Base-by-base conservation (phyloP, 495 filamentous ascomycete genomes). In the Acidomyces sp. region DNA sequence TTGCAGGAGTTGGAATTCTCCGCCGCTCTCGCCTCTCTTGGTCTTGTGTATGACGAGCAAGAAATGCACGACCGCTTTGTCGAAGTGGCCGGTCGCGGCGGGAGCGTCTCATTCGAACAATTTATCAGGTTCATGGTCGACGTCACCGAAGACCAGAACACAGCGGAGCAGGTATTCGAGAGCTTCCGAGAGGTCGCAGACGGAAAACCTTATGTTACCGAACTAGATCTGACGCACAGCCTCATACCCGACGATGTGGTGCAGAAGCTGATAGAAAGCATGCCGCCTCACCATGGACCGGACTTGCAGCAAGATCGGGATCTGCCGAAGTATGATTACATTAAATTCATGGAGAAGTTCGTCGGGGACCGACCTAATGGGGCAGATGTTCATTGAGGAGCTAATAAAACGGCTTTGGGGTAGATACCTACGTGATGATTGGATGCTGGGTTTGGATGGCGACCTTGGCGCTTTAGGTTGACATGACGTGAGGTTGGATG, bases 51-150 rank as follows among this genome's bases (percentile, higher is more conserved):
- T 51, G 85, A 88, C 51, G 86, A 95, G 52, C 74, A 82, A 12
- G 90, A 97, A 62, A 96, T 95, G 92, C 85, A 94, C 54, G 72
- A 84, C 23, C 84, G 86, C 42, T 96, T 92, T 55, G 51, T 75
- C 20, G 77, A 80, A 18, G 85, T 84, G n/a, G 83, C 82, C 42
- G 79, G 66, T 20, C 30, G 43, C 3, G 67, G 70, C 26, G 70
- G 75, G 49, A 71, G 78, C 44, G 90, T 97, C 37, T 88, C 82
- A 6, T 97, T 97, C 56, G 90, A 97, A 63, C 92, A 95, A 60
- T 97, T 97, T 57, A 97, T 97, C 60, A 73, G 81, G 17, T 97
- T 96, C 64, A 97, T 97, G 90, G 90, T 97, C 6, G 84, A 86
- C 51, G 88, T 93, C 27, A 96, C 92, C 0, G 90, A 97, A 60